Evolutionary conservation across 2,329 filamentous ascomycete species (phyloP).

Genomic region (Hymenoscyphus fructigenus): DNA sequence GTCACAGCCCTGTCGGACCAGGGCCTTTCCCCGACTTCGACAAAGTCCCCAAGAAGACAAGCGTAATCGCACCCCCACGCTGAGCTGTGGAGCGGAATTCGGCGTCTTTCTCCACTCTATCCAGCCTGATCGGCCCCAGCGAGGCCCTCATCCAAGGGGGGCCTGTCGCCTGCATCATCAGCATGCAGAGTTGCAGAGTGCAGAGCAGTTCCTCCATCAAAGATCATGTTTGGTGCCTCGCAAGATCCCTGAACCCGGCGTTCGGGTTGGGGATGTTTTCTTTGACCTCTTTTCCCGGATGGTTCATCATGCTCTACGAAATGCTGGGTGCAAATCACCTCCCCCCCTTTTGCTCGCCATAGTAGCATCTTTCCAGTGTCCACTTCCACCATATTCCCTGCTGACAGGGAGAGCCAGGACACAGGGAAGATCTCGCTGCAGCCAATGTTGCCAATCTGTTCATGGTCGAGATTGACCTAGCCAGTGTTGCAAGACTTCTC

Average conservation of each 20-base stretch:
- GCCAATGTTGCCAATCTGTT: slow-evolving; percentile 21
- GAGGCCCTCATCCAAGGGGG: not conserved
- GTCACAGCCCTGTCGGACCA: not conserved
- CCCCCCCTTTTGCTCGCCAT: slow-evolving; percentile 4
- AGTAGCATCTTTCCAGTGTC: not conserved
- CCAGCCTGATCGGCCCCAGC: not conserved
- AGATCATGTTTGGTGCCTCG: slow-evolving; percentile 33
- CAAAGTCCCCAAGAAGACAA: not conserved
- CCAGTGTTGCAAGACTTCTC: slow-evolving; percentile 20
- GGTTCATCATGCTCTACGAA: slow-evolving; percentile 2
- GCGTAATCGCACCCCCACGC: not conserved
- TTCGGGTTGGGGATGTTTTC: slow-evolving; percentile 14
- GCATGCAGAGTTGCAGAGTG: slow-evolving; percentile 3
- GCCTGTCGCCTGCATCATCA: not conserved
- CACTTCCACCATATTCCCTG: slow-evolving; percentile 10
- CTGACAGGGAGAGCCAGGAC: slow-evolving; percentile 19
- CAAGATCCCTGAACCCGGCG: slow-evolving; percentile 32
- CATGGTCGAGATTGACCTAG: slow-evolving; percentile 27
- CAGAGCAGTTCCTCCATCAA: slow-evolving; percentile 5
- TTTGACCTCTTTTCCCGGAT: slow-evolving; percentile 30
- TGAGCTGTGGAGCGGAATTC: not conserved
- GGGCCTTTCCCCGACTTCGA: not conserved
- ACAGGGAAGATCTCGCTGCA: slow-evolving; percentile 24
- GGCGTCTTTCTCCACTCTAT: not conserved
- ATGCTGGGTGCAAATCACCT: slow-evolving; percentile 19